Percentiles rank a stretch among this genome's conserved stretches.
These are phyloP conservation scores for Erigeron canadensis DNA, from an alignment of 129 eudicot species.

Conservation along the genomic window DNA sequence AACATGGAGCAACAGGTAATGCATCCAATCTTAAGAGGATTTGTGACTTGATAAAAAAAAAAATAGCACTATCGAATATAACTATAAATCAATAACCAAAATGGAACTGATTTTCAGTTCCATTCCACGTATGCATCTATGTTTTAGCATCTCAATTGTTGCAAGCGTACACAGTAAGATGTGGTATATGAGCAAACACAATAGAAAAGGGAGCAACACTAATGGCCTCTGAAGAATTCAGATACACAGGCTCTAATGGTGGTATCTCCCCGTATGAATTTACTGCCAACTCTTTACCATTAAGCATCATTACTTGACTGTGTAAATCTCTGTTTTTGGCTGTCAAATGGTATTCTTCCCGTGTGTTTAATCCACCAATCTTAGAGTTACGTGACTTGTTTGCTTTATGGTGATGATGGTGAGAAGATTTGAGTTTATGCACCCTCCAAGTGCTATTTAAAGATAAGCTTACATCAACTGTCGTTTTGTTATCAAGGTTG, in stretches of 20 bases:
- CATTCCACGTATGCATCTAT: slow-evolving; percentile 21
- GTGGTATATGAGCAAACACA: slow-evolving; percentile 69
- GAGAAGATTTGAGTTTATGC: slow-evolving; percentile 37
- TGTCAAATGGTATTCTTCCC: slow-evolving; percentile 86
- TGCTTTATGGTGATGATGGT: slow-evolving; percentile 32
- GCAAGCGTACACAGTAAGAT: slow-evolving; percentile 65
- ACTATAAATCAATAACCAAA: slow-evolving; percentile 30
- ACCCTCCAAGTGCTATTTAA: slow-evolving; percentile 30
- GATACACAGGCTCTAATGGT: slow-evolving; percentile 45
- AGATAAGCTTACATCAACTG: slow-evolving; percentile 41
- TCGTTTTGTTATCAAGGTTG: slow-evolving; percentile 66
- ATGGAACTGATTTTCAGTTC: slow-evolving; percentile 45
- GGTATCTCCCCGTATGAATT: slow-evolving; percentile 60
- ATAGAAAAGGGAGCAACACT: slow-evolving; percentile 66
- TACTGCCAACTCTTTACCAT: slow-evolving; percentile 51
- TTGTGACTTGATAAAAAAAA: neutral
- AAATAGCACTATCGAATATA: neutral
- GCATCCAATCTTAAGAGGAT: slow-evolving; percentile 12
- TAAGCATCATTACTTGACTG: slow-evolving; percentile 77
- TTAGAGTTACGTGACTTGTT: slow-evolving; percentile 19
- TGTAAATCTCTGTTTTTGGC: slow-evolving; percentile 67
- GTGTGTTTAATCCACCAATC: slow-evolving; percentile 10
- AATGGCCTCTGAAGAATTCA: slow-evolving; percentile 57
- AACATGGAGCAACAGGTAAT: slow-evolving; percentile 14
- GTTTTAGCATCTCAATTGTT: slow-evolving; percentile 24